A percentile compares a stretch with the other conserved stretches of the same genome.
Conservation (phyloP, 2,329 filamentous ascomycete genomes). For the Chrysoporthe deuterocubensis region DNA sequence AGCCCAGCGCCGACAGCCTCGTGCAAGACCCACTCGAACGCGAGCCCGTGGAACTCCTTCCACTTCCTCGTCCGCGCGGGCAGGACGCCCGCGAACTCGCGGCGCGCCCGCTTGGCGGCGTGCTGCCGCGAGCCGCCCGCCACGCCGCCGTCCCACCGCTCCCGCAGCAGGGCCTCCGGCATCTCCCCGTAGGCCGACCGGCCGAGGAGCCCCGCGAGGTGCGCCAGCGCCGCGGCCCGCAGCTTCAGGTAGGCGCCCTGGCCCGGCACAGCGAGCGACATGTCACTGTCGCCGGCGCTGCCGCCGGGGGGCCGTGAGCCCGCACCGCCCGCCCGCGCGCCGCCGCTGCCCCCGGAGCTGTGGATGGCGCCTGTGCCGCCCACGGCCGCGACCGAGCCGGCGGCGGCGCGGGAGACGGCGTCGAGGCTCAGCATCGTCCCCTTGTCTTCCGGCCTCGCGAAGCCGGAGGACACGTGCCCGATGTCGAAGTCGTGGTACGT, state of each 20-base stretch:
- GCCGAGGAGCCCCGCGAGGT: conserved; percentile 60
- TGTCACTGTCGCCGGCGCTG: conserved; percentile 39
- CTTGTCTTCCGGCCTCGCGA: conserved; percentile 56
- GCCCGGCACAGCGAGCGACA: conserved; percentile 67
- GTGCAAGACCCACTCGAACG: conserved; percentile 72
- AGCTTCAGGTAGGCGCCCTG: conserved; percentile 72
- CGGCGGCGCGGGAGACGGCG: conserved; percentile 65
- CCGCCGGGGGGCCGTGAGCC: conserved; percentile 43
- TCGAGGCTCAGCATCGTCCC: conserved; percentile 64
- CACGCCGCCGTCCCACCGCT: conserved; percentile 74
- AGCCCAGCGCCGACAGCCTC: conserved; percentile 73
- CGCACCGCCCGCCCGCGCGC: conserved; percentile 29
- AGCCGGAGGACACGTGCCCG: conserved; percentile 41
- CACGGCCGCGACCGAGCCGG: conserved; percentile 70
- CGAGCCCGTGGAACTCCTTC: conserved; percentile 70
- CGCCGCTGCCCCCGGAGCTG: conserved; percentile 60
- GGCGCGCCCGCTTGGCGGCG: conserved; percentile 53
- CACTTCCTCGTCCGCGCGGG: conserved; percentile 69
- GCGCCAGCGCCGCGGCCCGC: conserved; percentile 61
- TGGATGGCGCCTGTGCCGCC: conserved; percentile 70
- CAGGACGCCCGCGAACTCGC: conserved; percentile 60
- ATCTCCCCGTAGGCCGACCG: conserved; percentile 65
- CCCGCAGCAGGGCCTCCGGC: conserved; percentile 63
- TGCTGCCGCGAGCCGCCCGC: conserved; percentile 48
- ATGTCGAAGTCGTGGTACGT: conserved; percentile 42